Base-by-base conservation (phyloP, 2,329 filamentous ascomycete genomes). In the Elsinoe perseae region DNA sequence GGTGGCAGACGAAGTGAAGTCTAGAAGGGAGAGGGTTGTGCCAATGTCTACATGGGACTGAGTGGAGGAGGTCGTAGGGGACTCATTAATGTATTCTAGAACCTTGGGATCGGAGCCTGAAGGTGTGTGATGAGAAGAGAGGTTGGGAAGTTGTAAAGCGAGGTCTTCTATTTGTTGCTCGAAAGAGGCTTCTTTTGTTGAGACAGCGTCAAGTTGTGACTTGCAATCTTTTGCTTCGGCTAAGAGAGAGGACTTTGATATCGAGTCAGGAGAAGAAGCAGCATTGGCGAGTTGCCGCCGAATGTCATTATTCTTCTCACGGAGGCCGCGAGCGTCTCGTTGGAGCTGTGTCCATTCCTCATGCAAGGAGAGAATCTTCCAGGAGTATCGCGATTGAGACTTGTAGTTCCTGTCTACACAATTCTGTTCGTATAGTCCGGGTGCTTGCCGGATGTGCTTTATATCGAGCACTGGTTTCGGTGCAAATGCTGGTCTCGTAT, bases 21-120 rank as follows among this genome's bases (percentile, higher is more conserved):
- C 92, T 53, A 98, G 77, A n/a, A 98, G 79, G 30, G 85, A 84
- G n/a, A 98, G 80, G 66, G 90, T 82, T 3, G 83, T 78, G 28
- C 93, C 93, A 63, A 98, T 92, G 62, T 92, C 81, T 6, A 93
- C 86, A 69, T 96, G 91, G 0, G 87, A 92, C 40, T 82, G 78
- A 5, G 80, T 69, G 32, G 61, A 61, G 48, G 67, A 46, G 62
- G 63, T 60, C 27, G 72, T 72, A 9, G 76, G 84, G 21, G 84
- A 79, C 57, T 85, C 78, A 70, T 95, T 95, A 74, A 97, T 87
- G 68, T 90, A 90, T 62, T 78, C 81, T 14, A 95, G 72, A 4
- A 95, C 71, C 36, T 74, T 72, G 1, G 86, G 80, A 58, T 85
- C 77, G 38, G 78, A 70, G 52, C 87, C 87, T 28, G 83, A 75